Base-by-base conservation (phyloP, 371 early-diverging fungal species). In the Mucor ambiguus region DNA sequence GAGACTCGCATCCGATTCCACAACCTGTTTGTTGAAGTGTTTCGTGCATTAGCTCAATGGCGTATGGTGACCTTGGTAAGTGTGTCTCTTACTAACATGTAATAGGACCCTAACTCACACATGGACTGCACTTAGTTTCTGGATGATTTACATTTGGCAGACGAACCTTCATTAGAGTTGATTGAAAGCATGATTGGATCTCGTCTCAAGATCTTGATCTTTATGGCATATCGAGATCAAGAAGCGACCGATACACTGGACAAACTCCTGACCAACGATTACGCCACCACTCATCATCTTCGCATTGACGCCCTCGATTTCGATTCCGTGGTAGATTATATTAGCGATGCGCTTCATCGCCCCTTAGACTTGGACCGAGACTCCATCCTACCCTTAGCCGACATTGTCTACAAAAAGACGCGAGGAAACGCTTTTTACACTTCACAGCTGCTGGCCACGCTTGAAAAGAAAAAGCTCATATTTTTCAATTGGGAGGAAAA, bases 401-500 rank as follows among this genome's bases (percentile, higher is more conserved):
- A 82, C 2, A 60, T 78, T 10, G 58, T 82, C 0, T 76, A 69
- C 49, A 71, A 70, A 38, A 76, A 76, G 28, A 77, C 80, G 0
- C 67, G 71, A 41, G 82, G 82, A 33, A 82, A 79, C 46, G 76
- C 78, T 12, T 79, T 82, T 43, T 82, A 82, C 38, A 71, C 71
- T 16, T 59, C 75, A 3, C 82, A 82, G 54, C 60, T 79, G 38
- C 61, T 82, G 11, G 61, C 65, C 24, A 70, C 79, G 8, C 64
- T 78, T 26, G 81, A 78, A 58, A 77, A 78, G 35, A 79, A 82
- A 48, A 76, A 73, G 41, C 58, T 79, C 4, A 82, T 82, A 16
- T 82, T 76, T 49, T 82, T 79, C 62, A 71, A 82, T 58, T 82
- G 82, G 82, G 76, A 77, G 24, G 71, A 76, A 29, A 82, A 82